Conservation (phyloP, 2,329 filamentous ascomycete genomes). For the Albifimbria verrucaria region DNA sequence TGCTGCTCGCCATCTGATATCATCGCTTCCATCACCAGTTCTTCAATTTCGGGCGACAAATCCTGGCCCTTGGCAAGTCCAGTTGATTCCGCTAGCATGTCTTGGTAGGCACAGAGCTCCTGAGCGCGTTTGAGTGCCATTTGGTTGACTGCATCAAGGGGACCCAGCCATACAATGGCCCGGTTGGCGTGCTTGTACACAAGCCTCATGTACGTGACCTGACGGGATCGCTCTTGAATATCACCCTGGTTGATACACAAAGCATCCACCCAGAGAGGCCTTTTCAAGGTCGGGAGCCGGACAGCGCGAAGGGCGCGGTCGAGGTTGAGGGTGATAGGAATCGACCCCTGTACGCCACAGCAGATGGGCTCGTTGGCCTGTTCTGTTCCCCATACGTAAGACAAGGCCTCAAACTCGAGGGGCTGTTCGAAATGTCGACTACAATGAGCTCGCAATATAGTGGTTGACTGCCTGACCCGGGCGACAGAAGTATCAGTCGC, state of each 20-base stretch:
- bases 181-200: neutral
- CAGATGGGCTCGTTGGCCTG: neutral
- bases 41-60: neutral
- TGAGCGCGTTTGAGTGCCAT: neutral
- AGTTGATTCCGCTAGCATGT: neutral
- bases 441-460: neutral
- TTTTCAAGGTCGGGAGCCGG: neutral
- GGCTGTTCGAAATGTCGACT: neutral
- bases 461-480: neutral
- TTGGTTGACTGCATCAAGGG: neutral
- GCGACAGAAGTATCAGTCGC: neutral
- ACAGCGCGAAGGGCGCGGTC: neutral
- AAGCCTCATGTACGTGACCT: neutral
- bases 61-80: neutral
- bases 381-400: neutral
- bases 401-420: neutral
- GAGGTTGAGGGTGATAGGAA: neutral
- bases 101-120: neutral
- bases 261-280: neutral
- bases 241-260: neutral
- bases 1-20: neutral
- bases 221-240: neutral
- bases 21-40: neutral
- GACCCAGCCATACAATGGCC: neutral
- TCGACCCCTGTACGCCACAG: neutral